Evolutionary conservation across 441 rosid species (phyloP).

Genomic region (Aquilaria agallochum): DNA sequence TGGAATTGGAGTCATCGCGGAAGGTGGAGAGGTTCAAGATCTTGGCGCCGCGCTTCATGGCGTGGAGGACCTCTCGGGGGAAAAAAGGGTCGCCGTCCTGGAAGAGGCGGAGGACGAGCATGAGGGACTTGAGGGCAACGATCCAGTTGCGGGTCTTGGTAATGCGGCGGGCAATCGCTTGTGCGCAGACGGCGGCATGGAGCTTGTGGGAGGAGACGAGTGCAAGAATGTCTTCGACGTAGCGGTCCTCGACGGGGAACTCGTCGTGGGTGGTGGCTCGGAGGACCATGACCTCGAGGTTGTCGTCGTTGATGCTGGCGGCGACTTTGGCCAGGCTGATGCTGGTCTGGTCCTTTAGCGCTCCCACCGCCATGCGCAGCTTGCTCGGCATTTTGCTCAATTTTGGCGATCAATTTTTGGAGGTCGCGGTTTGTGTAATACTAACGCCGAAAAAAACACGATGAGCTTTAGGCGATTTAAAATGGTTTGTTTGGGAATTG

Average conservation of each 20-base stretch:
- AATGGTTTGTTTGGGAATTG: too few relatives aligned
- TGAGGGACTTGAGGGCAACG: conserved; percentile 72
- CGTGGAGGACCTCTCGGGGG: conserved; percentile 66
- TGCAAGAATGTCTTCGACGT: conserved; percentile 45
- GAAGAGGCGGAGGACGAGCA: conserved; percentile 69
- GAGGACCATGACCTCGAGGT: conserved; percentile 62
- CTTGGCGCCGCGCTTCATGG: conserved; percentile 66
- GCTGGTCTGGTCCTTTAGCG: conserved; percentile 90
- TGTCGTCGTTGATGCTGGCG: conserved; percentile 34
- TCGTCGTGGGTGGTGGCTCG: conserved; percentile 81
- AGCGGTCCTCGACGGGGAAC: conserved; percentile 58
- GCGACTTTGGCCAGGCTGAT: conserved; percentile 81
- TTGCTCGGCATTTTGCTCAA: conserved; percentile 68
- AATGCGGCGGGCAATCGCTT: conserved; percentile 51
- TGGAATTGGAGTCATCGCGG: conserved; percentile 58
- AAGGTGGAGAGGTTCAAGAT: conserved; percentile 66
- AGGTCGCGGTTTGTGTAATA: too few relatives aligned
- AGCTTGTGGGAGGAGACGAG: conserved; percentile 49
- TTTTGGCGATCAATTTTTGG: too few relatives aligned
- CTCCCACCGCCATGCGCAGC: conserved; percentile 76
- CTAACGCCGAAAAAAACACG: too few relatives aligned
- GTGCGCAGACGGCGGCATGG: conserved; percentile 57
- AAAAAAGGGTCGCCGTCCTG: conserved; percentile 81
- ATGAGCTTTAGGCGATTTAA: too few relatives aligned
- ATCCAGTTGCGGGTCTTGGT: conserved; percentile 75